Evolutionary conservation across 768 basidiomycete genomes (phyloP).

Genomic region (Termitomyces bulborhizus): DNA sequence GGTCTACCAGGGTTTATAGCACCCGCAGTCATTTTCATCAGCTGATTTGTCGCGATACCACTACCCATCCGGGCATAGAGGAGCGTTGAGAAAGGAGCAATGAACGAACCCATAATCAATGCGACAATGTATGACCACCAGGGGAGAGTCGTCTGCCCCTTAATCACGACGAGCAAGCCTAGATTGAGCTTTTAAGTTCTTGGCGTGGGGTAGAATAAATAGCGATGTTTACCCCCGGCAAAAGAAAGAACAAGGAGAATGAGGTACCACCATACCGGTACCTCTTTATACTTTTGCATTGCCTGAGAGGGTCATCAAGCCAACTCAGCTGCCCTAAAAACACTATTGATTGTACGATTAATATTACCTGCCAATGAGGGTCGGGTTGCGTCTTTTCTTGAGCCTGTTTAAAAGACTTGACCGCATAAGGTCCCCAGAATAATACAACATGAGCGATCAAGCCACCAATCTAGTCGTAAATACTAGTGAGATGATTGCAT

Average conservation of each 20-base stretch:
- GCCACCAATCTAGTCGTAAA: conserved; percentile 43
- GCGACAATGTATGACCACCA: conserved; percentile 61
- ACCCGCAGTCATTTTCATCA: conserved; percentile 64
- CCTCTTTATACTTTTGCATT: conserved; percentile 56
- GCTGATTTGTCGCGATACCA: conserved; percentile 51
- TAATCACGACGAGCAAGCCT: conserved; percentile 52
- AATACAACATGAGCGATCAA: conserved; percentile 49
- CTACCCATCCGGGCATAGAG: conserved; percentile 56
- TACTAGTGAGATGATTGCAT: background rate
- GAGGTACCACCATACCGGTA: conserved; percentile 50
- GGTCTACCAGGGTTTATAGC: conserved; percentile 57
- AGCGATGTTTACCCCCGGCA: conserved; percentile 36
- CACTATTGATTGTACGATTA: background rate
- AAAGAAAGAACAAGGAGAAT: conserved; percentile 42
- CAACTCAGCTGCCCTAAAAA: background rate
- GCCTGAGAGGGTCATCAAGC: conserved; percentile 20
- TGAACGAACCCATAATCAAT: conserved; percentile 41
- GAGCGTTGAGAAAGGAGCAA: conserved; percentile 49
- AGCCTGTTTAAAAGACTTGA: conserved; percentile 18
- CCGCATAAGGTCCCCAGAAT: conserved; percentile 49
- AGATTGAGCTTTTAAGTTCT: background rate
- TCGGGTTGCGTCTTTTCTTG: conserved; percentile 42
- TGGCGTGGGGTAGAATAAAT: background rate
- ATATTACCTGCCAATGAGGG: conserved; percentile 45
- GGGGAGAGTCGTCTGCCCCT: conserved; percentile 55